Conservation (phyloP, 331 rosid species). For the Phaseolus coccineus region DNA sequence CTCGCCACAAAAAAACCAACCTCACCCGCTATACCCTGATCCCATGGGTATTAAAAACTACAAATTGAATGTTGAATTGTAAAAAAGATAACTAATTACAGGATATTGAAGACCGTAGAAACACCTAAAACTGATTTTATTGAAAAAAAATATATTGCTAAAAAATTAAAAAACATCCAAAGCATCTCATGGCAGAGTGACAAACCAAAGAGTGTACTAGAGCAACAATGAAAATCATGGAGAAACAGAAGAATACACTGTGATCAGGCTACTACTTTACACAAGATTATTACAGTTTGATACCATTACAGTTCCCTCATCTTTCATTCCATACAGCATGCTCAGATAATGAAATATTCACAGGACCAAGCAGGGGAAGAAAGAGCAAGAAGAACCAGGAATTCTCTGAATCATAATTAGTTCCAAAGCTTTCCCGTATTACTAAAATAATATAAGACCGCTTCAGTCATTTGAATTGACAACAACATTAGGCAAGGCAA, state of each 20-base stretch:
- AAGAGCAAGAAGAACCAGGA: background rate
- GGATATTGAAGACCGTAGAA: background rate
- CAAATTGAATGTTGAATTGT: background rate
- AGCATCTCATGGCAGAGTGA: slow-evolving; percentile 16
- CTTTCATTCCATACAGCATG: slow-evolving; percentile 22
- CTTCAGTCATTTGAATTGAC: background rate
- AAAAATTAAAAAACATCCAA: background rate
- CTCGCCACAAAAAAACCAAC: background rate
- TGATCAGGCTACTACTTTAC: background rate
- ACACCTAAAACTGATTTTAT: background rate
- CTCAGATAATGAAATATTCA: slow-evolving; percentile 28
- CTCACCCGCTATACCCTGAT: too few relatives aligned
- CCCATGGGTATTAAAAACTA: background rate
- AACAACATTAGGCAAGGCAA: slow-evolving; percentile 5
- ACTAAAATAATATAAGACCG: background rate
- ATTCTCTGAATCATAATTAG: background rate
- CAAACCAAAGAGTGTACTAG: background rate
- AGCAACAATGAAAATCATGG: background rate
- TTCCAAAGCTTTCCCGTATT: background rate
- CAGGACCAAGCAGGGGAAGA: background rate
- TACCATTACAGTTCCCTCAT: background rate
- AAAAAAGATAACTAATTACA: too few relatives aligned
- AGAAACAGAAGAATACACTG: background rate
- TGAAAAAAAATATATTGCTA: background rate
- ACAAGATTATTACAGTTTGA: background rate